These are phyloP conservation scores for Lentinula novae-zelandiae DNA, from an alignment of 1,284 basidiomycete species.

Conservation along the genomic window DNA sequence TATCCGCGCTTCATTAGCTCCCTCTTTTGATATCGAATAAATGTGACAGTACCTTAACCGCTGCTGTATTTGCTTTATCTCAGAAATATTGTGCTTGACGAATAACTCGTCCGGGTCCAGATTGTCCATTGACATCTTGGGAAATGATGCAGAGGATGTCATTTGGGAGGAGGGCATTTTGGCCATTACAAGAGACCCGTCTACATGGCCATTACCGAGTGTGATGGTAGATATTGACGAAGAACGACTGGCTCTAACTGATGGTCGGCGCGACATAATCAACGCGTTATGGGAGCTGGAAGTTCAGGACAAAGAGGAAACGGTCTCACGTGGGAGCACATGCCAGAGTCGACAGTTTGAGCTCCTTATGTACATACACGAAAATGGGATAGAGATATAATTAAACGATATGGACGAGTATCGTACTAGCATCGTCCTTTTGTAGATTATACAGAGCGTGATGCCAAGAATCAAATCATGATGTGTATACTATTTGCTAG, in stretches of 20 bases:
- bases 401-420: not conserved
- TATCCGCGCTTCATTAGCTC: not conserved
- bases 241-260: conserved; percentile 22
- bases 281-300: conserved; percentile 1
- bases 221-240: conserved; percentile 18
- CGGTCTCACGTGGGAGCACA: too few species aligned
- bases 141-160: conserved; percentile 19
- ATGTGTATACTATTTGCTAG: conserved; percentile 1
- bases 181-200: not conserved
- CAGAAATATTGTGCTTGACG: conserved; percentile 64
- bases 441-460: conserved; percentile 8
- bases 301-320: not conserved
- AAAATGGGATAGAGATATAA: conserved; percentile 1
- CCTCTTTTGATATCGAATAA: not conserved
- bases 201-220: conserved; percentile 8
- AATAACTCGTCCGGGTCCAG: conserved; percentile 83
- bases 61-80: conserved; percentile 71
- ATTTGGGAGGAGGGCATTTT: not conserved
- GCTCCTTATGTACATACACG: not conserved
- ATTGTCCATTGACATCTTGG: conserved; percentile 22
- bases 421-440: conserved; percentile 1
- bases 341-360: too few species aligned
- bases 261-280: conserved; percentile 19
- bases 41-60: conserved; percentile 55
- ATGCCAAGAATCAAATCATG: not conserved